Conservation (phyloP, 306 rosid species). For the Malus asiatica region DNA sequence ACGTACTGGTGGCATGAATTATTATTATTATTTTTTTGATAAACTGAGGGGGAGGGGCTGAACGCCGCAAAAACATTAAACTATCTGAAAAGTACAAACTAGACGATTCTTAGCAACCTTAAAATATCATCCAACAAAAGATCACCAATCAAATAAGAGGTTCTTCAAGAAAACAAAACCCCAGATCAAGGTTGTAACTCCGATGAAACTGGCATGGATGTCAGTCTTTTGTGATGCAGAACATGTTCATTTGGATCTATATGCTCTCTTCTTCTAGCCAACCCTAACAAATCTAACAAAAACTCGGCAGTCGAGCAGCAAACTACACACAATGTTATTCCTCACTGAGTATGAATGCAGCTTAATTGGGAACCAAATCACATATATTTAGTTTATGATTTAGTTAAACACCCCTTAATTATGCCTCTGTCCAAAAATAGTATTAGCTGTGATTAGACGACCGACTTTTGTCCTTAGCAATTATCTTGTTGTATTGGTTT, state of each 20-base stretch:
- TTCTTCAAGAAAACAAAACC: too few relatives aligned
- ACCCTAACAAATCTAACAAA: too few relatives aligned
- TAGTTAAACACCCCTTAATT: too few relatives aligned
- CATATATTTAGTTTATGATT: not conserved
- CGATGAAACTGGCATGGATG: not conserved
- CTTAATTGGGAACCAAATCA: not conserved
- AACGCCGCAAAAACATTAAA: too few relatives aligned
- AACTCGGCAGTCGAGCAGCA: not conserved
- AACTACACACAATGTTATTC: not conserved
- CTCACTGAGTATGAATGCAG: not conserved
- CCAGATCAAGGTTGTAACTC: too few relatives aligned
- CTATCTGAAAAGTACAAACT: too few relatives aligned
- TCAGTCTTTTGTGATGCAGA: too few relatives aligned
- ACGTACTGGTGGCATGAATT: too few relatives aligned
- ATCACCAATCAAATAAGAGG: too few relatives aligned
- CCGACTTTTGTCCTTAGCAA: constrained; percentile 17
- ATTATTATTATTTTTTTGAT: rapidly evolving
- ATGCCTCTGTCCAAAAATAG: not conserved
- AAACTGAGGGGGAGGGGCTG: too few relatives aligned
- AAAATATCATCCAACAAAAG: too few relatives aligned
- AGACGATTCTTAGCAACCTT: too few relatives aligned
- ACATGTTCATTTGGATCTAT: not conserved
- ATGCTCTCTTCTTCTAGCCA: not conserved
- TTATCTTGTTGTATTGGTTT: constrained; percentile 19
- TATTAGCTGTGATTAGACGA: not conserved